Base-by-base conservation (phyloP, 805 yeast genomes). In the Ogataea angusta region DNA sequence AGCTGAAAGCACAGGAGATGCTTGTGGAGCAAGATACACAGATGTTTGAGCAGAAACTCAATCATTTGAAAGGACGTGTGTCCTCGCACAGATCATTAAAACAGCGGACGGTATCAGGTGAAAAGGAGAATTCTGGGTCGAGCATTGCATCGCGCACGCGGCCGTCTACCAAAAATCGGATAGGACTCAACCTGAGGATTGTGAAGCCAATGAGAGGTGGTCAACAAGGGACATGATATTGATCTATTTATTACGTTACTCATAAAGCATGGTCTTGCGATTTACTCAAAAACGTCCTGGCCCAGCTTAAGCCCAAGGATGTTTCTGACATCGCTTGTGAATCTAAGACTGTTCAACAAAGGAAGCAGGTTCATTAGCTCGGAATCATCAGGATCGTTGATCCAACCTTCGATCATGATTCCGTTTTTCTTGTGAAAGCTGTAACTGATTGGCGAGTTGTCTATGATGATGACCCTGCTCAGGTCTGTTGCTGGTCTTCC, bases 391-490 rank as follows among this genome's bases (percentile, higher is more conserved):
- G 95, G 95, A 63, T 93, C 99, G 57, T 85, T 87, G 47, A 93
- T 88, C 99, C 99, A 93, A 33, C 99, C 98, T 64, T 90, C 96
- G 6, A 93, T 88, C 67, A 84, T 80, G 16, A 93, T 82, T 2
- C 96, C 99, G 56, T 93, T 93, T 50, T 82, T 82, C 44, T 80
- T 86, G 60, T 91, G 90, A 60, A 78, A 66, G 12, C 87, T 81
- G 60, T 86, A 93, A 56, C 95, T 84, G 18, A 89, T 76, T 1
- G 98, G 98, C 9, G 96, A 88, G 65, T 93, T 93, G 66, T 93
- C 99, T 36, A 93, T 73, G 26, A 93, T 82, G 42, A 91, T 69
- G 28, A 85, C 76, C 52, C 78, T 77, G 45, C 81, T 73, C 39
- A 85, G 74, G 55, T 80, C 93, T 52, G 67, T 72, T 14, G 30